Percentiles rank a stretch among this genome's conserved stretches.
These are phyloP conservation scores for Trametes meyenii DNA, from an alignment of 768 basidiomycete genomes.

Conservation along the genomic window DNA sequence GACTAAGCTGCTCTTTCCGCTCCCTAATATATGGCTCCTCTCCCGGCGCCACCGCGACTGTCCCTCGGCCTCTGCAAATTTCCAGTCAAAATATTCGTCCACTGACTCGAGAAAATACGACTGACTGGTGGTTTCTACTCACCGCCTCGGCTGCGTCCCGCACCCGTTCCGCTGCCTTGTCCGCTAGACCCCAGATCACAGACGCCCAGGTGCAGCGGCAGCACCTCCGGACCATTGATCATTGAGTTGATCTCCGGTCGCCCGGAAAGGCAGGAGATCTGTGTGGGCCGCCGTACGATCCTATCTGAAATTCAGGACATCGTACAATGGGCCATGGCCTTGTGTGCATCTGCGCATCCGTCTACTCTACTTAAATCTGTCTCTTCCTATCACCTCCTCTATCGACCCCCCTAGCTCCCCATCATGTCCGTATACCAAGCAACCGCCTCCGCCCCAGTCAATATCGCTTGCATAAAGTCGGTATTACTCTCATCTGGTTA, in stretches of 20 bases:
- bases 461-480: constrained; percentile 98
- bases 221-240: neutral
- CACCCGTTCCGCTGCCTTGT: neutral
- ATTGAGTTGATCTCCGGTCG: constrained; percentile 15
- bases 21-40: constrained; percentile 4
- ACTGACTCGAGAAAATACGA: constrained; percentile 3
- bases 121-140: too few species aligned
- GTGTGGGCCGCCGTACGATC: constrained; percentile 29
- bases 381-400: neutral
- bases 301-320: constrained; percentile 30
- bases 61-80: constrained; percentile 8
- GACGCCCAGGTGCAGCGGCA: neutral
- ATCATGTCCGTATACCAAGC: constrained; percentile 74
- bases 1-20: constrained; percentile 18
- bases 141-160: neutral
- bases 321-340: constrained; percentile 24
- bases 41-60: constrained; percentile 10
- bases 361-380: constrained; percentile 20
- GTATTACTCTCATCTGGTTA: constrained; percentile 9
- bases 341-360: neutral
- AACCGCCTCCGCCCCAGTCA: constrained; percentile 91
- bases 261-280: constrained; percentile 14
- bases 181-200: neutral
- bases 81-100: constrained; percentile 3
- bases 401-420: constrained; percentile 15